Conservation (phyloP, 148 eudicot genomes). For the Nyssa sinensis region DNA sequence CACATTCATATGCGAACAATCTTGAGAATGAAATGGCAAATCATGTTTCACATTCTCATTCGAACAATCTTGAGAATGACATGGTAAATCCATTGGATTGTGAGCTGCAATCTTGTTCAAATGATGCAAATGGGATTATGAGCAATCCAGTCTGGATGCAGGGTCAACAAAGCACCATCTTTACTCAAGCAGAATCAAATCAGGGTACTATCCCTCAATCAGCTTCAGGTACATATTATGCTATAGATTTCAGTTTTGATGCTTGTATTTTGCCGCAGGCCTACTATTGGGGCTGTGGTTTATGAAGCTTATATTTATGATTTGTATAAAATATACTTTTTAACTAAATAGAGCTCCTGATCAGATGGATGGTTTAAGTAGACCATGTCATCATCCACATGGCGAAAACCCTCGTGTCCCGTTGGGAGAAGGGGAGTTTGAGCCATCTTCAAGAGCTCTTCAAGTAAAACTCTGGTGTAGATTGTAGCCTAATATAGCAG, state of each 20-base stretch:
- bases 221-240: conserved; percentile 55
- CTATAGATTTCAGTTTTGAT: conserved; percentile 16
- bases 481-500: conserved; percentile 44
- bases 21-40: conserved; percentile 11
- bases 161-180: conserved; percentile 24
- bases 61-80: conserved; percentile 19
- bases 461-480: conserved; percentile 13
- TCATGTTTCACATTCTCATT: neutral
- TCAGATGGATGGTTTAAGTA: conserved; percentile 49
- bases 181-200: conserved; percentile 26
- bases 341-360: conserved; percentile 47
- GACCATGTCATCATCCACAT: conserved; percentile 35
- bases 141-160: conserved; percentile 34
- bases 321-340: conserved; percentile 9
- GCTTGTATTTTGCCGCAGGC: conserved; percentile 12
- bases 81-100: conserved; percentile 26
- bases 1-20: conserved; percentile 7
- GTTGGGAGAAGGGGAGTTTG: conserved; percentile 47
- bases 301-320: neutral
- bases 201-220: conserved; percentile 27
- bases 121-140: conserved; percentile 14
- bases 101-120: conserved; percentile 19
- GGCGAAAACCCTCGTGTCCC: conserved; percentile 53
- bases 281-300: neutral
- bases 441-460: conserved; percentile 48